phyloP scores from a whole-genome alignment of 345 rosid species.

The Sonneratia caseolaris region DNA sequence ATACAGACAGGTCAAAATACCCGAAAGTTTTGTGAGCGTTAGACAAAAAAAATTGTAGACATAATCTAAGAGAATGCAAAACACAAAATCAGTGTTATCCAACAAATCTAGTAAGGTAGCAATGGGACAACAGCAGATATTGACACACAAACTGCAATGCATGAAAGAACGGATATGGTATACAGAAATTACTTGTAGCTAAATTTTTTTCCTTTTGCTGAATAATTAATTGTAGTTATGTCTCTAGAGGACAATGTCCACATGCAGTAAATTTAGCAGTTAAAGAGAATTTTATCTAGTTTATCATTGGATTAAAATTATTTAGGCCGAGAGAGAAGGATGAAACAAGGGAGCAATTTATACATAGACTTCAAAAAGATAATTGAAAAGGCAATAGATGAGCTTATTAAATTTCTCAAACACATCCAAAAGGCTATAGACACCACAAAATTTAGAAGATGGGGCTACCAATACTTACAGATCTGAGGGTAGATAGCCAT shows the following conservation, averaged over 20 bases:
- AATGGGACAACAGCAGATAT: neutral
- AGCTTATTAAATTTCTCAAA: neutral
- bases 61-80: neutral
- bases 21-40: too few relatives aligned
- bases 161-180: neutral
- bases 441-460: neutral
- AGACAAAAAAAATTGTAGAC: too few relatives aligned
- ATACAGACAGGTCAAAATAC: too few relatives aligned
- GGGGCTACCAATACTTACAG: constrained; percentile 42
- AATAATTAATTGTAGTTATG: neutral
- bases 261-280: neutral
- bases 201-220: neutral
- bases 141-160: neutral
- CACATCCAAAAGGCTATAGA: neutral
- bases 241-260: neutral
- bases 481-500: constrained; percentile 39
- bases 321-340: neutral
- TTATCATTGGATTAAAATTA: neutral
- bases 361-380: neutral
- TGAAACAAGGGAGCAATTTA: neutral
- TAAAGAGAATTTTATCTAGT: neutral
- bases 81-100: neutral
- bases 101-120: neutral
- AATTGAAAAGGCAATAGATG: neutral
- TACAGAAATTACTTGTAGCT: too few relatives aligned